phyloP scores from a whole-genome alignment of 352 stramenopile genomes.

The Globisporangium sylvaticum region DNA sequence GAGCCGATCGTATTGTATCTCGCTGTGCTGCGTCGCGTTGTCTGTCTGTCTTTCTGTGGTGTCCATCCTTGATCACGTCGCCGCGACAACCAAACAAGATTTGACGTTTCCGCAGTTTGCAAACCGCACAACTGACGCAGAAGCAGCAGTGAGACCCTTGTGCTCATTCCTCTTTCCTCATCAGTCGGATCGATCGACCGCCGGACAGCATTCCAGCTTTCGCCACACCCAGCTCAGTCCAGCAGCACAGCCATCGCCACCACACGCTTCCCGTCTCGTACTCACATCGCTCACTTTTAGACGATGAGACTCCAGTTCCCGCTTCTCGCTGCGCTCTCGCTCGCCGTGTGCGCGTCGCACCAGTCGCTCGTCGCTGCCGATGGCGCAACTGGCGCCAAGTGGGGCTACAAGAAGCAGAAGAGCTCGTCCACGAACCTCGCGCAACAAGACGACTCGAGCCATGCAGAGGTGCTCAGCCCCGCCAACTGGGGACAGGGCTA shows the following conservation, averaged over 20 bases:
- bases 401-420: slow-evolving; percentile 11
- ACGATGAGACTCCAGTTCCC: slow-evolving; percentile 4
- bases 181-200: not conserved
- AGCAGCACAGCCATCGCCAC: not conserved
- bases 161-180: not conserved
- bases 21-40: not conserved
- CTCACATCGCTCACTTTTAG: not conserved
- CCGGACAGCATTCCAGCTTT: not conserved
- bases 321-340: slow-evolving; percentile 2
- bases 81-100: not conserved
- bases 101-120: not conserved
- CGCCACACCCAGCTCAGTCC: not conserved
- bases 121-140: not conserved
- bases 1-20: not conserved
- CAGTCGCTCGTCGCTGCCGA: not conserved
- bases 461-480: slow-evolving; percentile 1
- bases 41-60: not conserved
- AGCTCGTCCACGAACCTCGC: not conserved
- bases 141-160: not conserved
- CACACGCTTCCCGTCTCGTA: not conserved
- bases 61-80: not conserved
- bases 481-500: slow-evolving; percentile 17
- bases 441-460: slow-evolving; percentile 7
- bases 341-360: slow-evolving; percentile 1
- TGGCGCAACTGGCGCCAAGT: slow-evolving; percentile 4